These are phyloP conservation scores for Xylaria telfairii DNA, from an alignment of 495 filamentous ascomycete species.

Conservation along the genomic window DNA sequence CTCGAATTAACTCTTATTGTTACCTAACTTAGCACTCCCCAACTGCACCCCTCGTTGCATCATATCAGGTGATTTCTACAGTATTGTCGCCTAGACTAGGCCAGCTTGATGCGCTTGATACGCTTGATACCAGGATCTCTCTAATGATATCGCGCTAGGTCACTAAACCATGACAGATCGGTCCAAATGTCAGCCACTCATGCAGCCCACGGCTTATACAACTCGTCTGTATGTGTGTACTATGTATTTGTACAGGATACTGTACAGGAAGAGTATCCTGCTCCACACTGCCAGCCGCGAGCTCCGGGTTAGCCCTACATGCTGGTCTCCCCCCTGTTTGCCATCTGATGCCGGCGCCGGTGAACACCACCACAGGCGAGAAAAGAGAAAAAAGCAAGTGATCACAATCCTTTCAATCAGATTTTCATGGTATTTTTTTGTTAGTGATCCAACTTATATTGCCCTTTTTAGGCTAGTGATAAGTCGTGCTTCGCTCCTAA, in stretches of 20 bases:
- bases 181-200: conserved; percentile 18
- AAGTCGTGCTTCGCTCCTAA: not conserved
- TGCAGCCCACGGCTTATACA: conserved; percentile 15
- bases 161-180: conserved; percentile 15
- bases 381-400: conserved; percentile 11
- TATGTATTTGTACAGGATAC: conserved; percentile 2
- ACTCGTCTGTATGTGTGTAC: conserved; percentile 15
- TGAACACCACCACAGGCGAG: not conserved
- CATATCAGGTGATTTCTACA: too few relatives aligned
- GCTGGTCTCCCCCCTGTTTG: not conserved
- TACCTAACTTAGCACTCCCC: not conserved
- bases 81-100: conserved; percentile 10
- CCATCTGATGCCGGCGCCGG: conserved; percentile 18
- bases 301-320: not conserved
- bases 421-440: not conserved
- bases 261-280: conserved; percentile 9
- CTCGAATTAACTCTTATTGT: not conserved
- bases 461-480: conserved; percentile 13
- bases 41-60: not conserved
- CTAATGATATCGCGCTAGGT: conserved; percentile 7
- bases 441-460: not conserved
- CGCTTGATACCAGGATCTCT: not conserved
- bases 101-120: conserved; percentile 12
- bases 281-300: conserved; percentile 16
- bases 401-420: not conserved